Percentiles rank a stretch among this genome's conserved stretches.
These are phyloP conservation scores for Porphyrellus sp. DNA, from an alignment of 1,284 basidiomycete genomes.

Conservation along the genomic window DNA sequence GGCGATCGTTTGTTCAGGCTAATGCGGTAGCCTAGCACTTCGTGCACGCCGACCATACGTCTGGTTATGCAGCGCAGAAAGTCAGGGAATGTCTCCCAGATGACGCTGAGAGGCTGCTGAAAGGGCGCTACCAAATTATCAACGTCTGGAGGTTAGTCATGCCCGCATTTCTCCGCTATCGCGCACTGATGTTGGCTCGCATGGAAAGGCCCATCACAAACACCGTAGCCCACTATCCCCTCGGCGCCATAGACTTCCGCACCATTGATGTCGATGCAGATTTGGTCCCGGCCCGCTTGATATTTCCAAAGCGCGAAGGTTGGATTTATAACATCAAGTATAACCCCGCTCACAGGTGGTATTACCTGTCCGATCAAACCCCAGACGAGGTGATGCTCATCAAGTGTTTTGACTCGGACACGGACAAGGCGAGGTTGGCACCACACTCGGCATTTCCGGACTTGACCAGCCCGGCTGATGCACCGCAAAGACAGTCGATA, in stretches of 20 bases:
- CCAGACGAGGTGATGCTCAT: slow-evolving; percentile 47
- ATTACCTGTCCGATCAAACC: slow-evolving; percentile 16
- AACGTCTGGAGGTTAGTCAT: neutral
- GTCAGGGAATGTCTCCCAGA: neutral
- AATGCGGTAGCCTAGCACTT: neutral
- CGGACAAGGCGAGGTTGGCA: slow-evolving; percentile 38
- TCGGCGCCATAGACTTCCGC: slow-evolving; percentile 47
- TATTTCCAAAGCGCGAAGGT: slow-evolving; percentile 37
- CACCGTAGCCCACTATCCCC: slow-evolving; percentile 41
- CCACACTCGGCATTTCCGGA: slow-evolving; percentile 47
- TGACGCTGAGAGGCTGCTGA: neutral
- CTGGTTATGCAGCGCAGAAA: neutral
- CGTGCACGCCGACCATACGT: neutral
- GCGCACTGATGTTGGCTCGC: neutral
- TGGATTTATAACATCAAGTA: slow-evolving; percentile 35
- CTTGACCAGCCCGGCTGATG: slow-evolving; percentile 36
- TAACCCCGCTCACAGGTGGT: slow-evolving; percentile 44
- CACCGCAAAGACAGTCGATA: slow-evolving; percentile 32
- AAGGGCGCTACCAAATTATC: slow-evolving; percentile 1
- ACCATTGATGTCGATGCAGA: slow-evolving; percentile 37
- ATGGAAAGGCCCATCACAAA: neutral
- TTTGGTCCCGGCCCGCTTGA: slow-evolving; percentile 34
- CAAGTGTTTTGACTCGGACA: slow-evolving; percentile 45
- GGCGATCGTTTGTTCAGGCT: neutral
- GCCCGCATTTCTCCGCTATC: neutral